A percentile compares a stretch with the other conserved stretches of the same genome.
Evolutionary conservation across 2,329 filamentous ascomycete genomes (phyloP).

Genomic region (Periconia digitata): DNA sequence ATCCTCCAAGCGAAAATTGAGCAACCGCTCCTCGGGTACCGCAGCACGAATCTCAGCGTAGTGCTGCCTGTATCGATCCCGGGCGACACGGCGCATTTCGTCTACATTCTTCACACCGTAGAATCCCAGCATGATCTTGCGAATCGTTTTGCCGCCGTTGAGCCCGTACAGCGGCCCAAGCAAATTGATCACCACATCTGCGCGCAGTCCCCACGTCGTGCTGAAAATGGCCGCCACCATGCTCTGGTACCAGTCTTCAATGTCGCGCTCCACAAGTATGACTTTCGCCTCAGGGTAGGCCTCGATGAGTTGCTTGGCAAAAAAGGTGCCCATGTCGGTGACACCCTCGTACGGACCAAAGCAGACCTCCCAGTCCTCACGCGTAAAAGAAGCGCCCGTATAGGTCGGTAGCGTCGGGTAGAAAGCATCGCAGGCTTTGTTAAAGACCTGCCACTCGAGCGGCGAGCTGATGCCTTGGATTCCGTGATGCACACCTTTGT

Average conservation of each 20-base stretch:
- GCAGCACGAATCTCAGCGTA: conserved; percentile 1
- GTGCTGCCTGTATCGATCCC: neutral
- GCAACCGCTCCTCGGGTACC: conserved; percentile 51
- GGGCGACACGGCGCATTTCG: neutral
- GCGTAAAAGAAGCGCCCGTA: neutral
- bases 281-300: neutral
- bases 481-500: neutral
- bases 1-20: conserved; percentile 57
- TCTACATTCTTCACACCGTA: neutral
- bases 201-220: neutral
- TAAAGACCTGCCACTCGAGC: neutral
- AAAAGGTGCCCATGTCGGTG: neutral
- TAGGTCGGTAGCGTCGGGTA: neutral
- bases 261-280: neutral
- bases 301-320: neutral
- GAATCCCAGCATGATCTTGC: neutral
- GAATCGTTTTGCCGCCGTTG: neutral
- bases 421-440: neutral
- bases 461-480: neutral
- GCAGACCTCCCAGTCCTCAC: neutral
- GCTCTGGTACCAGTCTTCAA: neutral
- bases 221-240: neutral
- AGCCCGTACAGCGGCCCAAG: neutral
- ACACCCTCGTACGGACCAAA: neutral
- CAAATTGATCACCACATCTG: neutral